These are phyloP conservation scores for Echinosophora koreensis DNA, from an alignment of 306 rosid species.

Conservation along the genomic window DNA sequence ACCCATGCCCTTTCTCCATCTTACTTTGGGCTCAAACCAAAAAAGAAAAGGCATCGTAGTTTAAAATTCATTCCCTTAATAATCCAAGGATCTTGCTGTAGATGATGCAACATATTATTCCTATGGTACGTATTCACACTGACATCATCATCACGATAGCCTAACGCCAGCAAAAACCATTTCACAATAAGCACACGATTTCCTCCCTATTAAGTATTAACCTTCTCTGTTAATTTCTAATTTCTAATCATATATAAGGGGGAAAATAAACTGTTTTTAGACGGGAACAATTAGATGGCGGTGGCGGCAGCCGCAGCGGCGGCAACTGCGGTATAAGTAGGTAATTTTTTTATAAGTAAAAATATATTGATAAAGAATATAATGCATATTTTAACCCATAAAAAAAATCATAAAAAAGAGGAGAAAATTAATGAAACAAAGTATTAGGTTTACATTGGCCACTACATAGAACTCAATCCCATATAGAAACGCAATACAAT, in stretches of 20 bases:
- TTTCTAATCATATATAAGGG: background rate
- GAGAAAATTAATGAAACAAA: no score
- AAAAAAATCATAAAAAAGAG: no score
- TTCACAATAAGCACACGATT: background rate
- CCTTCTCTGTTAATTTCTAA: background rate
- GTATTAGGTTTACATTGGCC: no score
- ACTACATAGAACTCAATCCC: no score
- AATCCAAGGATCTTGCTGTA: conserved; percentile 41
- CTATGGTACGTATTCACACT: conserved; percentile 52
- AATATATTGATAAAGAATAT: no score
- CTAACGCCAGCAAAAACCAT: conserved; percentile 57
- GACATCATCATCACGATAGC: conserved; percentile 70
- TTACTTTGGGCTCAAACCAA: conserved; percentile 51
- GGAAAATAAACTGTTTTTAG: background rate
- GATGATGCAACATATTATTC: conserved; percentile 47
- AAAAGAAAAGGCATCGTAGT: conserved; percentile 40
- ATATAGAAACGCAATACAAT: no score
- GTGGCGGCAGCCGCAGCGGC: no score
- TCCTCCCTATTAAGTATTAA: background rate
- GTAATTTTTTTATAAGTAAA: no score
- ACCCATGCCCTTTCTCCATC: conserved; percentile 53
- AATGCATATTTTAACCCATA: no score
- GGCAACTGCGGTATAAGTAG: no score
- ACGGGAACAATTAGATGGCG: background rate
- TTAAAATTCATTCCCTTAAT: conserved; percentile 35